Evolutionary conservation across 305 asterid species (phyloP), one percentile per base, ranked within the genome.

Genomic region (Nicotiana rustica): DNA sequence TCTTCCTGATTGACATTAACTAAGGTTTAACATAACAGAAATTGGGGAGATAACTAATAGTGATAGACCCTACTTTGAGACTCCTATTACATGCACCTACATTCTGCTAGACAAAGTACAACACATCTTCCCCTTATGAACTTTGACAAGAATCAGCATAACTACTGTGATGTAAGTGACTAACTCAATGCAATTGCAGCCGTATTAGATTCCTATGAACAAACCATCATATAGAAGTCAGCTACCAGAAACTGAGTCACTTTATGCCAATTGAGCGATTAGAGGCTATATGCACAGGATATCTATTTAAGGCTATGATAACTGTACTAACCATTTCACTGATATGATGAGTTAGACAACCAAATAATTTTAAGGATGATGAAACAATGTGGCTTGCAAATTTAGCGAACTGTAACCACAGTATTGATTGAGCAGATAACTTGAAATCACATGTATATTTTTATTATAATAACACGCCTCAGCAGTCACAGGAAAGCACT

Each of bases 71-170:
- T 25, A 73, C 64, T 73, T 73, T 25, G 64, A 73, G 15, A 25
- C 79, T 73, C 79, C 25, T 49, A 41, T 21, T 47, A 73, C 62
- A 13, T 47, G 62, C 79, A 73, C 15, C 79, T 73, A 21, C 79
- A 14, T 49, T 21, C 15, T 25, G 64, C 15, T 49, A 49, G 25
- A 73, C 44, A 0, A 73, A 25, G 79, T 49, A 73, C 21, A 73
- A 66, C 44, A 47, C 36, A 14, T 49, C 62, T 47, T 73, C 25
- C 44, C 49, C 79, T 41, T 73, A 49, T 49, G 64, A 73, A 73
- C 14, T 25, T 44, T 49, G 79, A 49, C 52, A 14, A 49, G 79
- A 73, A 14, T 25, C 5, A 1, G 25, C 8, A 19, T 14, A 73
- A 73, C 17, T 49, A 21, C 41, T 73, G 15, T 18, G 49, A 21